Conservation (phyloP, 2,329 filamentous ascomycete species). For the Hortaea sp. region DNA sequence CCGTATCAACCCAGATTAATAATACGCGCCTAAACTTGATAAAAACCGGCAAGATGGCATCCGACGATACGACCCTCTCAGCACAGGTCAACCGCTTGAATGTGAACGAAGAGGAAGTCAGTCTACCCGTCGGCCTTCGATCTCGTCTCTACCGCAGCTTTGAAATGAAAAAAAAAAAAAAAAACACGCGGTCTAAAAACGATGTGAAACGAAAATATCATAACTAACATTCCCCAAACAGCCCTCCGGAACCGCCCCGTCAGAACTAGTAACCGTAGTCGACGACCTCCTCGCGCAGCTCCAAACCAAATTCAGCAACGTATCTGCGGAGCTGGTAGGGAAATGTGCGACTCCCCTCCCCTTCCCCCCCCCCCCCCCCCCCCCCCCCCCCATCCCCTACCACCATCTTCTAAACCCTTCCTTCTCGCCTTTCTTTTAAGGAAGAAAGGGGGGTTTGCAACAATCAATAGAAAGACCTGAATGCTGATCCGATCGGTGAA, state of each 20-base stretch:
- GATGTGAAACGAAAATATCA: too few species aligned
- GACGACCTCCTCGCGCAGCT: conserved; percentile 80
- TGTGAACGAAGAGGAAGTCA: conserved; percentile 5
- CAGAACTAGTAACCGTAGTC: conserved; percentile 66
- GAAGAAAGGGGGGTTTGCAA: too few species aligned
- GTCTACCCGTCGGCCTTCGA: neutral
- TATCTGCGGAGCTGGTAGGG: conserved; percentile 77
- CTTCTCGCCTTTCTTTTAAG: too few species aligned
- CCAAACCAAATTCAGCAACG: conserved; percentile 72
- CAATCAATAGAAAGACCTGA: too few species aligned
- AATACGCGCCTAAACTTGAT: too few species aligned
- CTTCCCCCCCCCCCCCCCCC: neutral
- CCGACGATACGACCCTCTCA: conserved; percentile 8
- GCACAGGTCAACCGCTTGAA: conserved; percentile 15
- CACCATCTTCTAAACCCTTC: too few species aligned
- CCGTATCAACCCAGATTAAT: too few species aligned
- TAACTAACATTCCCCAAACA: conserved; percentile 10
- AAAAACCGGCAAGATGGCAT: conserved; percentile 4
- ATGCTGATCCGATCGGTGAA: too few species aligned
- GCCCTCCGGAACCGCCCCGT: conserved; percentile 40
- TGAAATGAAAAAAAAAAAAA: too few species aligned
- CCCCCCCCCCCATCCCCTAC: too few species aligned
- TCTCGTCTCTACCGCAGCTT: too few species aligned
- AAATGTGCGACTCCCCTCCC: conserved; percentile 52
- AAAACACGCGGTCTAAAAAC: conserved; percentile 1